These are phyloP conservation scores for Aspergillus sp. DNA, from an alignment of 2,329 filamentous ascomycete genomes.

Conservation along the genomic window DNA sequence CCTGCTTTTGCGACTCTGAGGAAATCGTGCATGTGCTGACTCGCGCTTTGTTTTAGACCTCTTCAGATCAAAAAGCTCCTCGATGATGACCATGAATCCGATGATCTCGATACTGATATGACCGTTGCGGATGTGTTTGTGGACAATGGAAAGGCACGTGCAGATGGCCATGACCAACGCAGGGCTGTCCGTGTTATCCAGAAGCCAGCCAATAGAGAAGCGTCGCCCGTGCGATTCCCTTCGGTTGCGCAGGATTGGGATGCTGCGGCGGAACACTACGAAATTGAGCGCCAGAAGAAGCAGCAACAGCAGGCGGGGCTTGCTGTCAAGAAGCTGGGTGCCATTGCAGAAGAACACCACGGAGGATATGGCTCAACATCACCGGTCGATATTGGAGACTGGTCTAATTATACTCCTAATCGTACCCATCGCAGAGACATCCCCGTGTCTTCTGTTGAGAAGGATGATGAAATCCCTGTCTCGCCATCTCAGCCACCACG, in stretches of 20 bases:
- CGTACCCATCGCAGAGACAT: conserved; percentile 18
- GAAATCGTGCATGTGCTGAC: conserved; percentile 8
- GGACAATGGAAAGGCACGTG: conserved; percentile 33
- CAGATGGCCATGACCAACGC: conserved; percentile 37
- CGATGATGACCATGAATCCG: conserved; percentile 33
- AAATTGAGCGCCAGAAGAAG: conserved; percentile 17
- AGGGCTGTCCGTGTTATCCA: conserved; percentile 36
- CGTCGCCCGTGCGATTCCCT: conserved; percentile 28
- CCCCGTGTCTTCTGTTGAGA: conserved; percentile 30
- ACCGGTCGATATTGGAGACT: background rate
- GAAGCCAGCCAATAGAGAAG: conserved; percentile 20
- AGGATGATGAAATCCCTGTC: conserved; percentile 17
- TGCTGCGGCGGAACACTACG: conserved; percentile 22
- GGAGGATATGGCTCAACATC: background rate
- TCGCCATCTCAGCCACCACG: conserved; percentile 17
- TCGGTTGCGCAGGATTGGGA: conserved; percentile 40
- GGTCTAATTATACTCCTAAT: background rate
- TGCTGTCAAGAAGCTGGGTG: conserved; percentile 14
- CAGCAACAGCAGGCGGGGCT: conserved; percentile 6
- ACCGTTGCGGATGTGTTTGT: conserved; percentile 42
- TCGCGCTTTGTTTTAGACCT: conserved; percentile 21
- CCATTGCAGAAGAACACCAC: conserved; percentile 20
- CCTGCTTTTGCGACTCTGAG: background rate
- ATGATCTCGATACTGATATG: conserved; percentile 33
- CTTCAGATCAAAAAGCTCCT: conserved; percentile 39